phyloP scores from a whole-genome alignment of 108 stramenopile species.

The Craspedostauros australis region DNA sequence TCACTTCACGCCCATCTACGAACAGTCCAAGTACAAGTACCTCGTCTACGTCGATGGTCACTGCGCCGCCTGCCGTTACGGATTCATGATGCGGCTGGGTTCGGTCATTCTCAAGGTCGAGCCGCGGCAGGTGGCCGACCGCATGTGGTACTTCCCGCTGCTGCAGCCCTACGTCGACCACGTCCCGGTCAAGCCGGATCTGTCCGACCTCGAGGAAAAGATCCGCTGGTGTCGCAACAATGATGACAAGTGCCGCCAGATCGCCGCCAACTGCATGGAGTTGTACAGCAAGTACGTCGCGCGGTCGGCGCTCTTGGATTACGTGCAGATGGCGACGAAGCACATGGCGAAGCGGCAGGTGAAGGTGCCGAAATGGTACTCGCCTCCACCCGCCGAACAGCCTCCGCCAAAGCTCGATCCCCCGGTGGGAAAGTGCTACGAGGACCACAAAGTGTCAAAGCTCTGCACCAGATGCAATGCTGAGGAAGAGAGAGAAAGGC shows the following conservation, averaged over 20 bases:
- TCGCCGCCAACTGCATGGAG: slow-evolving; percentile 67
- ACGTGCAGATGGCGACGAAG: slow-evolving; percentile 84
- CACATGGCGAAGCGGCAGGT: slow-evolving; percentile 77
- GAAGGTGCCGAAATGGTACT: slow-evolving; percentile 70
- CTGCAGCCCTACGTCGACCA: slow-evolving; percentile 94
- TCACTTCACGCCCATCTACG: slow-evolving; percentile 97
- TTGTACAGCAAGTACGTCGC: slow-evolving; percentile 85
- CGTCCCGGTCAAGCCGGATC: slow-evolving; percentile 92
- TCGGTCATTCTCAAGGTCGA: slow-evolving; percentile 96
- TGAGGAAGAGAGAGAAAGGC: slow-evolving; percentile 49
- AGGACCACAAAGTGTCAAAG: slow-evolving; percentile 49
- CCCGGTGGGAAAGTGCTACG: slow-evolving; percentile 62
- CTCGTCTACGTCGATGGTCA: slow-evolving; percentile 98
- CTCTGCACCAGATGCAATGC: slow-evolving; percentile 71
- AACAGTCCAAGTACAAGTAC: slow-evolving; percentile 97
- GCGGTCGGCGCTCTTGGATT: slow-evolving; percentile 84
- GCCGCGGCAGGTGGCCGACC: slow-evolving; percentile 88
- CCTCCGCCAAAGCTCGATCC: slow-evolving; percentile 59
- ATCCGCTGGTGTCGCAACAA: slow-evolving; percentile 95
- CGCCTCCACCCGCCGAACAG: slow-evolving; percentile 35
- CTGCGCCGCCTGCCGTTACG: slow-evolving; percentile 99
- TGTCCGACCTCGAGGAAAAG: slow-evolving; percentile 95
- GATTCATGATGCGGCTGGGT: slow-evolving; percentile 99
- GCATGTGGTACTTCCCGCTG: slow-evolving; percentile 99
- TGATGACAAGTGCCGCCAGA: slow-evolving; percentile 91